Base-by-base conservation (phyloP, 2,329 filamentous ascomycete species). In the Hypomyces rosellus region DNA sequence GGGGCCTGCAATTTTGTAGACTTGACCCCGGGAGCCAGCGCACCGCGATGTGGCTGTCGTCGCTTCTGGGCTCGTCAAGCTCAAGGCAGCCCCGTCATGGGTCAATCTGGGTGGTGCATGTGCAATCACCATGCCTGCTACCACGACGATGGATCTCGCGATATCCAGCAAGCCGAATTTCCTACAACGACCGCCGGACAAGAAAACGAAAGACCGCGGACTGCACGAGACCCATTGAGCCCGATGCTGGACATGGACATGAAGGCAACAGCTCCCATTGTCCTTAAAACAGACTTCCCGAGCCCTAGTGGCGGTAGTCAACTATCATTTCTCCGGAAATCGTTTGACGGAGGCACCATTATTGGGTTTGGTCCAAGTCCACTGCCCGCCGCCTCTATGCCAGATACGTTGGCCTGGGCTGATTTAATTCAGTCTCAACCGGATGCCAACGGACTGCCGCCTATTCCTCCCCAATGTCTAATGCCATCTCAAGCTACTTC, bases 101-200 rank as follows among this genome's bases (percentile, higher is more conserved):
- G 74, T 48, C 72, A 80, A 59, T 59, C 69, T 25, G 68, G 69
- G 53, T 80, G 74, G 71, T 83, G 80, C 66, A 82, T 82, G 79
- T 83, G 80, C 59, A 76, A 75, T 47, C 80, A 83, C 57, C 80
- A 83, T 63, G 80, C 80, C 48, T 83, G 80, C 62, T 83, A 73
- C 54, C 80, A 83, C 54, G 79, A 82, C 61, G 72, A 81, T 57
- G 65, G 62, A 34, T 51, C 57, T 45, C 55, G 54, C 46, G 57
- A 61, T 54, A 54, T 52, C 39, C 46, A 55, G 15, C 58, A 61
- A 41, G 54, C 63, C 6, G 56, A 59, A 6, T 51, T 41, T 5
- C 42, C 7, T 33, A 34, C 30, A 11, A 22, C 41, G 16, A 22
- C 22, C 18, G 16, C 58, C 51, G 69, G 68, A 53, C 77, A 81